Evolutionary conservation across 257 asterid species (phyloP).

Genomic region (Forsythia viridissima): DNA sequence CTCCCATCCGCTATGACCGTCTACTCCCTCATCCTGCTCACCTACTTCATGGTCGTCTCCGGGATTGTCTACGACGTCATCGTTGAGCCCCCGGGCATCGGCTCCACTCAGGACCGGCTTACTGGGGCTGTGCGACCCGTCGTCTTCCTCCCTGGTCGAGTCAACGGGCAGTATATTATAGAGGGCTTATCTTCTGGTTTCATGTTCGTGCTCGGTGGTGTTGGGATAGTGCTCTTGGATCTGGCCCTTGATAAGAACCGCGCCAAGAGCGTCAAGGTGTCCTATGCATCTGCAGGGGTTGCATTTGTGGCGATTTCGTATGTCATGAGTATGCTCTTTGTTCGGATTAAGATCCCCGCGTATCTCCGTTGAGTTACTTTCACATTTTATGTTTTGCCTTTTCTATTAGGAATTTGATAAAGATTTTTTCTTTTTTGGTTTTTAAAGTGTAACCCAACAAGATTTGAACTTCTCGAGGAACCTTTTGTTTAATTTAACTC

Average conservation of each 20-base stretch:
- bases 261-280: conserved; percentile 79
- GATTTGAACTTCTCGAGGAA: not conserved
- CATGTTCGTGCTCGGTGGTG: conserved; percentile 92
- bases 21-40: conserved; percentile 74
- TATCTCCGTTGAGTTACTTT: conserved; percentile 62
- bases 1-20: conserved; percentile 98
- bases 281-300: conserved; percentile 75
- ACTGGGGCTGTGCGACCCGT: conserved; percentile 87
- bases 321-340: conserved; percentile 89
- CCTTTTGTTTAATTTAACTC: not conserved
- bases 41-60: conserved; percentile 96
- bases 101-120: conserved; percentile 79
- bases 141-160: conserved; percentile 86
- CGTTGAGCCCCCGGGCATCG: conserved; percentile 96
- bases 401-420: not conserved
- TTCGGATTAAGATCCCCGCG: conserved; percentile 90
- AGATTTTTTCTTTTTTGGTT: not conserved
- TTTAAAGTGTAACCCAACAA: not conserved
- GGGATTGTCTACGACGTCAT: conserved; percentile 94
- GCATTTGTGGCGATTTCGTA: conserved; percentile 72
- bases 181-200: conserved; percentile 92
- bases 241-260: conserved; percentile 79
- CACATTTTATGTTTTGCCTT: not conserved
- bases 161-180: conserved; percentile 91
- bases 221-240: conserved; percentile 85